Evolutionary conservation across 176 grass and related monocot genomes (phyloP), one percentile per base, ranked within the genome.

Genomic region (Paspalum notatum): DNA sequence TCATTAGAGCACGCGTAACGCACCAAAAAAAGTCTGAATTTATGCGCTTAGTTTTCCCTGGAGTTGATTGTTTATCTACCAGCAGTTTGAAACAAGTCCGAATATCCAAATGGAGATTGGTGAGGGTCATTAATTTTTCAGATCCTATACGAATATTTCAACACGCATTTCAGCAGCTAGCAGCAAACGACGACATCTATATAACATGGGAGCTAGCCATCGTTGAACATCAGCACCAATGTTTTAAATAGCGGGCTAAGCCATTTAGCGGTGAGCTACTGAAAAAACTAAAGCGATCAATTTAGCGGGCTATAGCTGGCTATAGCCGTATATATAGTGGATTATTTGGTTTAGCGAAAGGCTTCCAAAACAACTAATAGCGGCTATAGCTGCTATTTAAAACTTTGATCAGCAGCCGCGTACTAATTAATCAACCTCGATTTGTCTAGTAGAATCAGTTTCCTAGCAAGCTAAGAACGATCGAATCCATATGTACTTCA

Each of bases 341-440:
- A n/a, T n/a, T n/a, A n/a, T n/a, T n/a, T n/a, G n/a, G n/a, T n/a
- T n/a, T n/a, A n/a, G n/a, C n/a, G n/a, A n/a, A n/a, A n/a, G n/a
- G n/a, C n/a, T n/a, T n/a, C n/a, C n/a, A n/a, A n/a, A n/a, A n/a
- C n/a, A n/a, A n/a, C n/a, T n/a, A n/a, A n/a, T n/a, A n/a, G n/a
- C n/a, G n/a, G n/a, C n/a, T n/a, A n/a, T n/a, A n/a, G n/a, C n/a
- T n/a, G n/a, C n/a, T n/a, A n/a, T n/a, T n/a, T n/a, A n/a, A n/a
- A n/a, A n/a, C n/a, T n/a, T n/a, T n/a, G n/a, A n/a, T n/a, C n/a
- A n/a, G n/a, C 62, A 59, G 43, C 66, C 46, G 76, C 76, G 40
- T 74, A 49, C 43, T 1, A 74, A 59, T 72, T 1, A 74, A 59
- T 72, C 75, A 55, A 63, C 12, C n/a, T 25, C 22, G 27, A 70